Conservation (phyloP, 73 alveolate species). For the Stentor coeruleus region DNA sequence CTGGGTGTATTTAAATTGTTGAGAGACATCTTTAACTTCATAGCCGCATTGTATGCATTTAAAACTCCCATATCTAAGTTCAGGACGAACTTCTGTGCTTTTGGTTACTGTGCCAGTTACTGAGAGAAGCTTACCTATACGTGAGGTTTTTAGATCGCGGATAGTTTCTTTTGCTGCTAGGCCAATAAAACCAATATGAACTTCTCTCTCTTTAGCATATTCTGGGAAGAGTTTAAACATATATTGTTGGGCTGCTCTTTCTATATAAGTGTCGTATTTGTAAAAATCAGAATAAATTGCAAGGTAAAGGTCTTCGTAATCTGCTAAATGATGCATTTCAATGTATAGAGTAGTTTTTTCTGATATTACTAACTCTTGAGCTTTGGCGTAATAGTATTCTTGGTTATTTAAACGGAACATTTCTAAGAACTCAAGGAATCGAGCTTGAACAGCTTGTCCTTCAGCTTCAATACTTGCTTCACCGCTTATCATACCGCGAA, state of each 20-base stretch:
- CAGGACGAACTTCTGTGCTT: slow-evolving; percentile 95
- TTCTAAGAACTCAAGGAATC: slow-evolving; percentile 16
- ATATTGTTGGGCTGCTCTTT: slow-evolving; percentile 67
- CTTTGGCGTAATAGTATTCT: slow-evolving; percentile 9
- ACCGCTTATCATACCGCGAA: background rate
- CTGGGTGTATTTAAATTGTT: slow-evolving; percentile 96
- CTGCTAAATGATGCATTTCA: slow-evolving; percentile 42
- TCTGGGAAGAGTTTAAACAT: slow-evolving; percentile 60
- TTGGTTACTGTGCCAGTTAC: slow-evolving; percentile 94
- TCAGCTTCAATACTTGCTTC: slow-evolving; percentile 19
- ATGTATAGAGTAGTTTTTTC: slow-evolving; percentile 53
- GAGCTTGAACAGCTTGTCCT: slow-evolving; percentile 24
- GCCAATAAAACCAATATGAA: slow-evolving; percentile 66
- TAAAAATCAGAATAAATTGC: slow-evolving; percentile 57
- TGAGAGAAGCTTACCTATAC: slow-evolving; percentile 72
- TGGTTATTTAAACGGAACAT: background rate
- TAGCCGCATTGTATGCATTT: slow-evolving; percentile 76
- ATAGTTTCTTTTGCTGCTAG: slow-evolving; percentile 54
- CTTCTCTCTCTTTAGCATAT: slow-evolving; percentile 71
- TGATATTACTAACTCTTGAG: slow-evolving; percentile 24
- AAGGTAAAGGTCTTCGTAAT: slow-evolving; percentile 35
- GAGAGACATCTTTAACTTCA: slow-evolving; percentile 71
- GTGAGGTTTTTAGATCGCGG: slow-evolving; percentile 70
- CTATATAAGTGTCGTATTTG: slow-evolving; percentile 68
- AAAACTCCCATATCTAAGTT: slow-evolving; percentile 80